A percentile compares a stretch with the other conserved stretches of the same genome.
Conservation (phyloP, 495 filamentous ascomycete genomes). For the Penicillium desertorum region DNA sequence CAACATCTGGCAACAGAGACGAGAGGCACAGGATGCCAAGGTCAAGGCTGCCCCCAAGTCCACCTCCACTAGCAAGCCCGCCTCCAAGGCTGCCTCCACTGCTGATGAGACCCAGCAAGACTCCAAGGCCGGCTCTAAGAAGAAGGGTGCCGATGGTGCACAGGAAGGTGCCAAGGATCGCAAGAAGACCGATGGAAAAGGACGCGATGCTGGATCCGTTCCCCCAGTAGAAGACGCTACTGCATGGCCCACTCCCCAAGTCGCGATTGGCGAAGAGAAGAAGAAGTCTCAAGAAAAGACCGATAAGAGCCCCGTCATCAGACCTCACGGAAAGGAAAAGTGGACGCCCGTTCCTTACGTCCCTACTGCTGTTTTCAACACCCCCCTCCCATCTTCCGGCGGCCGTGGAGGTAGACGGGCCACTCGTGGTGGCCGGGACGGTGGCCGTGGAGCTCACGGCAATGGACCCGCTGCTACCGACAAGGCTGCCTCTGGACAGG, state of each 20-base stretch:
- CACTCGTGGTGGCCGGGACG: constrained; percentile 54
- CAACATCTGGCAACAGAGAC: constrained; percentile 81
- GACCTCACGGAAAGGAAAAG: constrained; percentile 64
- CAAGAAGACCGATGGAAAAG: constrained; percentile 45
- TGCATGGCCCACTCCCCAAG: constrained; percentile 89
- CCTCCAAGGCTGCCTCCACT: constrained; percentile 38
- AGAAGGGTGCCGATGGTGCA: constrained; percentile 37
- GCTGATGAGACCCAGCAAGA: constrained; percentile 40
- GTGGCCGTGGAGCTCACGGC: constrained; percentile 52
- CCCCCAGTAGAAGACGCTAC: constrained; percentile 67
- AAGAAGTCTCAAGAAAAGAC: constrained; percentile 63
- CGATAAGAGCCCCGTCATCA: constrained; percentile 54
- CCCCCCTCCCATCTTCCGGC: constrained; percentile 61
- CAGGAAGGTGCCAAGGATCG: constrained; percentile 36
- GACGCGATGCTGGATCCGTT: constrained; percentile 46
- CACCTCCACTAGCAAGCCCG: constrained; percentile 27
- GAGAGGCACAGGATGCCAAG: constrained; percentile 67
- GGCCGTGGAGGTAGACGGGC: constrained; percentile 60
- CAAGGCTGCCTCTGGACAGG: constrained; percentile 39
- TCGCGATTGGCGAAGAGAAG: constrained; percentile 69
- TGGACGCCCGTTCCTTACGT: constrained; percentile 73
- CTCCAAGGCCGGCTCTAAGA: constrained; percentile 51
- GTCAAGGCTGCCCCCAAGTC: constrained; percentile 50
- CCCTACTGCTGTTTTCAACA: constrained; percentile 79
- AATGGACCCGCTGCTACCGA: constrained; percentile 45